phyloP scores from a whole-genome alignment of 2,329 filamentous ascomycete species.

The Aspergillus pseudoviridinutans region DNA sequence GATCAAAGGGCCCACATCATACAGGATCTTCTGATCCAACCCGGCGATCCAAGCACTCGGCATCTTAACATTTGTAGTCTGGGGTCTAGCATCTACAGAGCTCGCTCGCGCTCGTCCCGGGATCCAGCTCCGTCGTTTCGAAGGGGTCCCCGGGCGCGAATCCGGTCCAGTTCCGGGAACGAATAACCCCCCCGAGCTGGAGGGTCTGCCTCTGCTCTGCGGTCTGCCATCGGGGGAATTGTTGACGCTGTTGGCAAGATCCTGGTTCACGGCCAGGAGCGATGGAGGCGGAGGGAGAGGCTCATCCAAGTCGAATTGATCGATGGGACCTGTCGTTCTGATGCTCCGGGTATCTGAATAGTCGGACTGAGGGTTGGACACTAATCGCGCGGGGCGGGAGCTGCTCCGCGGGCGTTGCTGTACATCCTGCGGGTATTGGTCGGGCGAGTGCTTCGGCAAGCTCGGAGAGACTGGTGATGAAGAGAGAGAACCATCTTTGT shows the following conservation, averaged over 20 bases:
- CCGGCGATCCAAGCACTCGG: slow-evolving; percentile 57
- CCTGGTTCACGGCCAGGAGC: slow-evolving; percentile 35
- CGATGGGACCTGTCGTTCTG: slow-evolving; percentile 21
- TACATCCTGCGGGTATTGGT: slow-evolving; percentile 19
- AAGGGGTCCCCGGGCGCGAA: slow-evolving; percentile 32
- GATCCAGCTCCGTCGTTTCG: slow-evolving; percentile 44
- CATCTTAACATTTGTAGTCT: slow-evolving; percentile 26
- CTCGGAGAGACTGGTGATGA: slow-evolving; percentile 25
- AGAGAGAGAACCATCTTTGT: slow-evolving; percentile 31
- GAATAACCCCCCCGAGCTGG: slow-evolving; percentile 31
- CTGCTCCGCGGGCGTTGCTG: slow-evolving; percentile 21
- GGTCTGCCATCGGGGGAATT: slow-evolving; percentile 32
- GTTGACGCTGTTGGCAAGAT: slow-evolving; percentile 30
- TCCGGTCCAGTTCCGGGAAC: slow-evolving; percentile 32
- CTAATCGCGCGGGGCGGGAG: slow-evolving; percentile 32
- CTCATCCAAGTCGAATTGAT: slow-evolving; percentile 27
- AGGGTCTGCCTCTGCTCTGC: slow-evolving; percentile 34
- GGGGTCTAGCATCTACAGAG: slow-evolving; percentile 28
- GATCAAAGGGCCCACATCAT: slow-evolving; percentile 50
- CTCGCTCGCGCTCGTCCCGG: slow-evolving; percentile 34
- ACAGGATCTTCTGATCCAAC: slow-evolving; percentile 53
- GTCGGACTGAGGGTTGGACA: slow-evolving; percentile 29
- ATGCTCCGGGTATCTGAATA: slow-evolving; percentile 25
- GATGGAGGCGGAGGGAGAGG: slow-evolving; percentile 39
- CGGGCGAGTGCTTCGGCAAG: slow-evolving; percentile 18